A percentile compares a stretch with the other conserved stretches of the same genome.
These are phyloP conservation scores for Chenopodium berlandieri DNA, from an alignment of 148 eudicot genomes.

Conservation along the genomic window DNA sequence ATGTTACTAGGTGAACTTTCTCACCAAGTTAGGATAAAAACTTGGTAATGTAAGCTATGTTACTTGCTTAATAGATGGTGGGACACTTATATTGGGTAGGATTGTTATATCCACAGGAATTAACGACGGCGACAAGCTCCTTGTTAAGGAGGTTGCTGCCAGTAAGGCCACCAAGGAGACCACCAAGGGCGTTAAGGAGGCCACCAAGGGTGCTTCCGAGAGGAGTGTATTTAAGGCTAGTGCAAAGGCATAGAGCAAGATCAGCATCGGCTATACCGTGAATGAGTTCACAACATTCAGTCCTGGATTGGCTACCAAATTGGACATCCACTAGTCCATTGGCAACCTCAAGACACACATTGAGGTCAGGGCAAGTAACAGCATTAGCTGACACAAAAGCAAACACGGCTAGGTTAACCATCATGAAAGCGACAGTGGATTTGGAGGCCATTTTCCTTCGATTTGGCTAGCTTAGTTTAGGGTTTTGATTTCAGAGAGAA, in stretches of 20 bases:
- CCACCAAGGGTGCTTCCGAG: background rate
- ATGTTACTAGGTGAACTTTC: no score
- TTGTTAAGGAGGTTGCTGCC: background rate
- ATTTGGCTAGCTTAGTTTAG: no score
- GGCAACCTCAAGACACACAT: slow-evolving; percentile 9
- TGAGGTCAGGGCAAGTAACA: slow-evolving; percentile 15
- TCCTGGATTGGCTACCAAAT: background rate
- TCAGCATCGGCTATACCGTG: background rate
- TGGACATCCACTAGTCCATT: background rate
- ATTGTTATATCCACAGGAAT: slow-evolving; percentile 2
- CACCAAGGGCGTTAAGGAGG: background rate
- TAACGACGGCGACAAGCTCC: slow-evolving; percentile 5
- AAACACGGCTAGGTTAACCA: slow-evolving; percentile 22
- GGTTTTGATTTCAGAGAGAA: background rate
- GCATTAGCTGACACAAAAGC: slow-evolving; percentile 11
- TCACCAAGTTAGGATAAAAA: no score
- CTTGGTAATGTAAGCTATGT: no score
- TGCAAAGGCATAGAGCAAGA: slow-evolving; percentile 13
- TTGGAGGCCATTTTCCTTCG: background rate
- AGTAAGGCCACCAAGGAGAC: background rate
- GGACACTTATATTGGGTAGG: background rate
- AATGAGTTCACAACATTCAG: background rate
- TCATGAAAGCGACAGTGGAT: background rate
- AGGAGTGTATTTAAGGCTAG: background rate
- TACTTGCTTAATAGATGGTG: no score